These are phyloP conservation scores for Leishmania turanica DNA, from an alignment of 208 protist genomes.

Conservation along the genomic window DNA sequence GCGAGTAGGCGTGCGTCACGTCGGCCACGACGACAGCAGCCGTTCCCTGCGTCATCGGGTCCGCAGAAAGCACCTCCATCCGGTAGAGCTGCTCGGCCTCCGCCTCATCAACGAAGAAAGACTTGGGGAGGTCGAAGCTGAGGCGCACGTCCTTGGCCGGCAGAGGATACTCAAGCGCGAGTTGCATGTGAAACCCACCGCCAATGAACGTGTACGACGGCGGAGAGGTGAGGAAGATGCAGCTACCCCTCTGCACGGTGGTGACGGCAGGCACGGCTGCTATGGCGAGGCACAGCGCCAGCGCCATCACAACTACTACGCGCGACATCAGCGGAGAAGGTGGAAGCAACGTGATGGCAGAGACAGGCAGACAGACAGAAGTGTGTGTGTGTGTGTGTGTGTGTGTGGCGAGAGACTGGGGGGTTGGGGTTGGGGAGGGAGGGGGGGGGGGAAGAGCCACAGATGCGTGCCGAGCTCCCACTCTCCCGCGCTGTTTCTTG, in stretches of 20 bases:
- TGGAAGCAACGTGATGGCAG: no score
- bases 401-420: not conserved
- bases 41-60: not conserved
- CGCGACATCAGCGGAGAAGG: not conserved
- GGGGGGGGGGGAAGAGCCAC: not conserved
- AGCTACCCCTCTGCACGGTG: slow-evolving; percentile 12
- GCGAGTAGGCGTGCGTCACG: slow-evolving; percentile 35
- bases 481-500: not conserved
- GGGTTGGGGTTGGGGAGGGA: not conserved
- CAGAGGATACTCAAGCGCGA: slow-evolving; percentile 63
- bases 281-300: not conserved
- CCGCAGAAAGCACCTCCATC: slow-evolving; percentile 16
- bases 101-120: slow-evolving; percentile 77
- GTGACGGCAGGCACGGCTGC: not conserved
- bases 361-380: not conserved
- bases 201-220: slow-evolving; percentile 40
- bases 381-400: not conserved
- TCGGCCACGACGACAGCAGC: slow-evolving; percentile 21
- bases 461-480: not conserved
- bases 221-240: slow-evolving; percentile 2
- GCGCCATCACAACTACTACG: not conserved
- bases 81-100: slow-evolving; percentile 71
- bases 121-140: slow-evolving; percentile 45
- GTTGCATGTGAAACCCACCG: slow-evolving; percentile 79
- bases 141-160: slow-evolving; percentile 28